A percentile compares a stretch with the other conserved stretches of the same genome.
Evolutionary conservation across 176 grass and related monocot species (phyloP).

Genomic region (Raddia distichophylla): DNA sequence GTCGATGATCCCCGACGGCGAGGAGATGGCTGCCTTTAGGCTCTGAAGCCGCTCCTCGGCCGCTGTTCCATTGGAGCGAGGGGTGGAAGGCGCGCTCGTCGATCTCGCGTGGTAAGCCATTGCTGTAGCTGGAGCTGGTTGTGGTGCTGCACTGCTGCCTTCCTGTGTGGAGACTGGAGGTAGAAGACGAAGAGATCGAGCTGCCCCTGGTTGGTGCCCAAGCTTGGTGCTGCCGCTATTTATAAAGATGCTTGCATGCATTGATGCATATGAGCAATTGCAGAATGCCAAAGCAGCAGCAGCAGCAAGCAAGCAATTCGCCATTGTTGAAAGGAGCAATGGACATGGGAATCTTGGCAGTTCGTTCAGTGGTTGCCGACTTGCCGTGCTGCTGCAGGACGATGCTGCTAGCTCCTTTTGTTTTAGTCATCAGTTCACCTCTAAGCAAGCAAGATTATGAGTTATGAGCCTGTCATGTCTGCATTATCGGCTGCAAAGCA

Average conservation of each 20-base stretch:
- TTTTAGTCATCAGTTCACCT: too few species aligned
- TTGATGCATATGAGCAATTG: background rate
- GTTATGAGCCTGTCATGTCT: constrained; percentile 1
- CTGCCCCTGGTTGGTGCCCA: background rate
- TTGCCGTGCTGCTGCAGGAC: too few species aligned
- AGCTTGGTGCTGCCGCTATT: background rate
- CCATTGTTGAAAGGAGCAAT: background rate
- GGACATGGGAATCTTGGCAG: too few species aligned
- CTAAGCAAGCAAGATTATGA: too few species aligned
- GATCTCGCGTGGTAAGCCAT: constrained; percentile 43
- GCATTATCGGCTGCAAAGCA: constrained; percentile 17
- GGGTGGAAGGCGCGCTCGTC: constrained; percentile 29
- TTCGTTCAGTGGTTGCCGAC: too few species aligned
- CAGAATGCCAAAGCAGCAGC: background rate
- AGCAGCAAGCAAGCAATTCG: background rate
- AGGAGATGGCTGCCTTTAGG: background rate
- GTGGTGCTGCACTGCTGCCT: background rate
- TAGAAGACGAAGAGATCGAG: constrained; percentile 7
- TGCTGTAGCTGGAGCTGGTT: background rate
- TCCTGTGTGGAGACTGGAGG: background rate
- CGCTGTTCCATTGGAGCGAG: background rate
- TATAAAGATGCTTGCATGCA: background rate
- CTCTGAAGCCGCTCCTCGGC: constrained; percentile 33
- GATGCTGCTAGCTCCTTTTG: too few species aligned
- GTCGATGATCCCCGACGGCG: background rate